Conservation (phyloP, 2,329 filamentous ascomycete genomes). For the Rasamsonia emersonii region DNA sequence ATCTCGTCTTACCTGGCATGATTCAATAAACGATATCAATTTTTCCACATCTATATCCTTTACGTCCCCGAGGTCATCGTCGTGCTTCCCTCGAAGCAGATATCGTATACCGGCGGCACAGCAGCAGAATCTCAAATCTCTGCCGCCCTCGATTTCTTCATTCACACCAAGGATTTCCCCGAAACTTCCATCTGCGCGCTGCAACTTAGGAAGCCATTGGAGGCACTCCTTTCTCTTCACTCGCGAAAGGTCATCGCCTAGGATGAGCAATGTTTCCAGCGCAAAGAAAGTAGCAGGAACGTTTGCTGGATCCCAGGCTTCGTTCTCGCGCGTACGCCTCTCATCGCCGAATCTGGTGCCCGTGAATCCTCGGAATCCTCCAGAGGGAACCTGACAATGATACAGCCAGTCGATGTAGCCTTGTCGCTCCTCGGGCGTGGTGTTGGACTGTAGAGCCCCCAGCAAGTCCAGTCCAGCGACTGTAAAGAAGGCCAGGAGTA, state of each 20-base stretch:
- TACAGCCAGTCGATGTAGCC: conserved; percentile 70
- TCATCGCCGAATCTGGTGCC: conserved; percentile 50
- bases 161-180: conserved; percentile 64
- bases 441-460: conserved; percentile 49
- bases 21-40: conserved; percentile 62
- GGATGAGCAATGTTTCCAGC: conserved; percentile 59
- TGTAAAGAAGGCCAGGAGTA: conserved; percentile 84
- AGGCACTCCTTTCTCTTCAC: conserved; percentile 62
- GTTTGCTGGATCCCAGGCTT: conserved; percentile 65
- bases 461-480: conserved; percentile 79
- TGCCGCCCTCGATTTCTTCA: conserved; percentile 61
- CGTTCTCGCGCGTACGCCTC: conserved; percentile 43
- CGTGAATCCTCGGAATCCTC: conserved; percentile 83
- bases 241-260: conserved; percentile 55
- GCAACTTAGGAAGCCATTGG: conserved; percentile 64
- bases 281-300: conserved; percentile 86
- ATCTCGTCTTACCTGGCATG: conserved; percentile 44
- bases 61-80: conserved; percentile 46
- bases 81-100: conserved; percentile 61
- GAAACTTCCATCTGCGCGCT: conserved; percentile 81
- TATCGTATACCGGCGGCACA: conserved; percentile 73
- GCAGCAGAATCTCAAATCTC: conserved; percentile 83
- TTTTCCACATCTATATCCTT: conserved; percentile 66
- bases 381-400: conserved; percentile 70
- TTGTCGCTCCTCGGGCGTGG: conserved; percentile 45